phyloP scores from a whole-genome alignment of 768 basidiomycete genomes.

The Boletellus emodensis region DNA sequence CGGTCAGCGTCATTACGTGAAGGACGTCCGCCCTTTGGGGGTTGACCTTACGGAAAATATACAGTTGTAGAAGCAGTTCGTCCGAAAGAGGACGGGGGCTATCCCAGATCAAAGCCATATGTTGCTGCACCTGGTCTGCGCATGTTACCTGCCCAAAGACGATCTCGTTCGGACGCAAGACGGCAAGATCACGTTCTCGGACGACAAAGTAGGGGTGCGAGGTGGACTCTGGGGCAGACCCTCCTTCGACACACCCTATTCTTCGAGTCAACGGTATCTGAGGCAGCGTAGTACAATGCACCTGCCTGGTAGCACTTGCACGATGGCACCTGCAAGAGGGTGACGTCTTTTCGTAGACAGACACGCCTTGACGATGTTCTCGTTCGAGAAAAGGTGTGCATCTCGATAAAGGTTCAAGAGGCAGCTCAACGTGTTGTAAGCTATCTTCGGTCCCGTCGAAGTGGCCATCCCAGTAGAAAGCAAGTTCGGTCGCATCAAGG shows the following conservation, averaged over 20 bases:
- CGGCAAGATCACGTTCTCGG: conserved; percentile 30
- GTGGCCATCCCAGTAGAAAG: conserved; percentile 38
- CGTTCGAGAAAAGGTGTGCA: conserved; percentile 20
- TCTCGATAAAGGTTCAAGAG: conserved; percentile 26
- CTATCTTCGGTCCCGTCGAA: conserved; percentile 43
- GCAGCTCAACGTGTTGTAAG: conserved; percentile 27
- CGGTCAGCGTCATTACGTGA: conserved; percentile 41
- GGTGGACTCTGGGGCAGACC: conserved; percentile 13
- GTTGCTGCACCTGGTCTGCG: conserved; percentile 29
- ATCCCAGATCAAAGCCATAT: conserved; percentile 31
- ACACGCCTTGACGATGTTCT: conserved; percentile 43
- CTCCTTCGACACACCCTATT: too few relatives aligned
- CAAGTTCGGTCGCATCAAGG: conserved; percentile 37
- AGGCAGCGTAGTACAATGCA: too few relatives aligned
- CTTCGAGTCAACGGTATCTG: too few relatives aligned
- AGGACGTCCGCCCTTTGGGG: conserved; percentile 28
- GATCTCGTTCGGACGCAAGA: conserved; percentile 35
- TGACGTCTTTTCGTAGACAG: conserved; percentile 40
- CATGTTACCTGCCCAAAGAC: conserved; percentile 32
- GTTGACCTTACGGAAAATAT: conserved; percentile 35
- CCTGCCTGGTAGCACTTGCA: conserved; percentile 9
- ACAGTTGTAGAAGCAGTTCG: conserved; percentile 38
- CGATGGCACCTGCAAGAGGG: conserved; percentile 43
- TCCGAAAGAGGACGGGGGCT: conserved; percentile 37
- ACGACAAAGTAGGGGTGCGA: conserved; percentile 37